phyloP scores from a whole-genome alignment of 352 stramenopile genomes.

The Phytophthora pluvialis region DNA sequence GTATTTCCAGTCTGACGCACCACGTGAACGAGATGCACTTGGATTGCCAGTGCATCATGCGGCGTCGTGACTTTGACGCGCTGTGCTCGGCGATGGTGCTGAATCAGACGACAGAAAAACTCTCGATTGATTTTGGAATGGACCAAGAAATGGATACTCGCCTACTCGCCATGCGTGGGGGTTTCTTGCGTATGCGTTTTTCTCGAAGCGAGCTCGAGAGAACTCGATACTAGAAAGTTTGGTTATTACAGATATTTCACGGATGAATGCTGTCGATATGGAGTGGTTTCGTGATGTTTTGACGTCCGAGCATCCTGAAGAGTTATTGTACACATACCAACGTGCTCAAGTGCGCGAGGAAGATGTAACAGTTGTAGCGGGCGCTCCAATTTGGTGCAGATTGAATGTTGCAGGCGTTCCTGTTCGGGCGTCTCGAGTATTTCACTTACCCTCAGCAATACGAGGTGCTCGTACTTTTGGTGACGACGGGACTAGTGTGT shows the following conservation, averaged over 20 bases:
- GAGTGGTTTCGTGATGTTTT: not conserved
- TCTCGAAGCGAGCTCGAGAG: conserved; percentile 5
- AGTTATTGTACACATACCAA: not conserved
- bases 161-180: conserved; percentile 8
- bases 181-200: conserved; percentile 14
- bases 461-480: not conserved
- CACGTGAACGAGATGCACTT: too few species aligned
- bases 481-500: not conserved
- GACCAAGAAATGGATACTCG: too few species aligned
- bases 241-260: not conserved
- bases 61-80: not conserved
- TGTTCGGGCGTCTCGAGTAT: too few species aligned
- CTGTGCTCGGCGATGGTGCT: conserved; percentile 8
- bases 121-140: not conserved
- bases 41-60: too few species aligned
- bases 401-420: not conserved
- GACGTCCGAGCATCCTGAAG: conserved; percentile 3
- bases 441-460: too few species aligned
- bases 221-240: conserved; percentile 5
- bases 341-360: too few species aligned
- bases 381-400: too few species aligned
- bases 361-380: too few species aligned
- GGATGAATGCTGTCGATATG: not conserved
- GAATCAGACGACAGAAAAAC: not conserved
- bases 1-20: too few species aligned